Base-by-base conservation (phyloP, 257 asterid species). In the Petrea volubilis region DNA sequence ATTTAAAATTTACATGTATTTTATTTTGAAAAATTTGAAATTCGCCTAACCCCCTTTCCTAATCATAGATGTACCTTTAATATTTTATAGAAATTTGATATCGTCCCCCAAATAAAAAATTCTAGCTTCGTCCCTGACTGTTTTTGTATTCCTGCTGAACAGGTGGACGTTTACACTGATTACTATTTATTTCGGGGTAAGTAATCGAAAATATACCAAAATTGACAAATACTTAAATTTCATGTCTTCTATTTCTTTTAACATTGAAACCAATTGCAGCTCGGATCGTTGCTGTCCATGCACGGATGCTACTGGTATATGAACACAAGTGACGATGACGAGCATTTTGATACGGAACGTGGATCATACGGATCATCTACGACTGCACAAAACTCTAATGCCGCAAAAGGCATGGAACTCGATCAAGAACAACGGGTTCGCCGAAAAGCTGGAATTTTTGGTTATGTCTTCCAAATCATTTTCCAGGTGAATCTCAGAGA, bases 151-250 rank as follows among this genome's bases (percentile, higher is more conserved):
- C 68, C 31, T 60, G 33, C 11, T 76, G 44, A 43, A 53, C 84
- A 95, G 99, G 88, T 95, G 99, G 98, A 92, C 99, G 17, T 92
- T 92, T 65, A 67, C 94, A 11, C 78, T 90, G 68, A 77, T 95
- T 31, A 90, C 97, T 14, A 73, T 92, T 55, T 95, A 92, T 74
- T 95, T 92, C 71, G 98, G 86, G 88, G 99, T 95, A 70, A 84
- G 95, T 72, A 31, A 17, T 47, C 20, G 51, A 28, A 8, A 27
- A 23, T n/a, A 47, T 49, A 29, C 11, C 13, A 36, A 46, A 27
- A 14, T 41, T 18, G 31, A 38, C 3, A 3, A 17, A 18, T 31
- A 31, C 14, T 3, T 66, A 28, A n/a, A n/a, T 52, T 51, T 51
- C 36, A 28, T 17, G 33, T 65, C 53, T 69, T 66, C 51, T 13